phyloP scores from a whole-genome alignment of 345 rosid genomes.

The Laguncularia racemosa region DNA sequence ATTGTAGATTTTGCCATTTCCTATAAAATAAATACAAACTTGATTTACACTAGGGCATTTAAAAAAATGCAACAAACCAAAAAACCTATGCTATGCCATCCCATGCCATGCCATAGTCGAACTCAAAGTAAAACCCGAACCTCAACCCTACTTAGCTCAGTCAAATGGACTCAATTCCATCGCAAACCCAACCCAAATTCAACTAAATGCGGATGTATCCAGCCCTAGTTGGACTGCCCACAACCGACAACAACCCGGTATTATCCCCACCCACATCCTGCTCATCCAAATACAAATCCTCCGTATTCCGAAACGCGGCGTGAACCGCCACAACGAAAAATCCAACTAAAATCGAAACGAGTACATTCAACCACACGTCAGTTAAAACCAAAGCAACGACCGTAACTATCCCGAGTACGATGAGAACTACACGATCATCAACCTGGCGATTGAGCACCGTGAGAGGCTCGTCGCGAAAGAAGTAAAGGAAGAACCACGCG shows the following conservation, averaged over 20 bases:
- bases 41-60: too few species aligned
- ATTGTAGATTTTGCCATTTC: neutral
- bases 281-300: conserved; percentile 43
- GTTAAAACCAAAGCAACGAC: conserved; percentile 44
- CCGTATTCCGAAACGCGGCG: conserved; percentile 44
- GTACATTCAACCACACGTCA: conserved; percentile 48
- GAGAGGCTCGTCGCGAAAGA: conserved; percentile 45
- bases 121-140: neutral
- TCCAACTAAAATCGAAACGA: conserved; percentile 49
- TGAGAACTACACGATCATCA: conserved; percentile 54
- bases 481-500: conserved; percentile 65
- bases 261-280: conserved; percentile 17
- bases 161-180: neutral
- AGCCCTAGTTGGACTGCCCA: conserved; percentile 34
- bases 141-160: neutral
- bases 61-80: too few species aligned
- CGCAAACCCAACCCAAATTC: neutral
- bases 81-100: too few species aligned
- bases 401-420: conserved; percentile 29
- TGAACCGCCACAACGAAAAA: conserved; percentile 29
- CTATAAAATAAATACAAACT: too few species aligned
- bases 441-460: conserved; percentile 22
- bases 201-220: conserved; percentile 33
- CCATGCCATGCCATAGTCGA: too few species aligned
- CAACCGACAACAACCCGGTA: conserved; percentile 38